Evolutionary conservation across 768 basidiomycete species (phyloP), one percentile per base, ranked within the genome.

Genomic region (Auriscalpium orientale): DNA sequence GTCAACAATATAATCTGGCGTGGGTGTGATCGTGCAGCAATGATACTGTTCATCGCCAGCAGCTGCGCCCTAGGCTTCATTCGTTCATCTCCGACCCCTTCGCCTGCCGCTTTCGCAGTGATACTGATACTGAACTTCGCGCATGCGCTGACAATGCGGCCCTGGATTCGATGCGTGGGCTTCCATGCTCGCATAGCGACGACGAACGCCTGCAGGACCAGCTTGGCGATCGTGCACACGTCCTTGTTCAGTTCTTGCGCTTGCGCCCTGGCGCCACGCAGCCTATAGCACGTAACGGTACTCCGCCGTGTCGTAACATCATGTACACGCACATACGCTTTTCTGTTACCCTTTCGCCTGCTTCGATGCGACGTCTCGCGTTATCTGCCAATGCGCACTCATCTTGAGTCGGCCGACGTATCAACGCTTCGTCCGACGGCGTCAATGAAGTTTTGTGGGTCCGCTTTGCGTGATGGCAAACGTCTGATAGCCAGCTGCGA

Each of bases 301-400:
- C 28, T 28, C 28, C 28, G 28, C 28, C 28, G 4, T 28, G 28
- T 28, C 28, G 28, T 28, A 28, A 28, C 28, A 28, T 28, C 4
- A 28, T 28, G 28, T 28, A 28, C 28, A 28, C 28, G 28, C 28
- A 28, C 28, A 28, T 28, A 2, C 28, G 28, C 28, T 28, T 28
- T 28, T 8, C 40, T 43, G 8, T 15, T 43, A 8, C 40, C 40
- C 40, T 15, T 15, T 43, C 13, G 40, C 40, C 18, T 4, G 15
- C 18, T 8, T 13, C 40, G 40, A 18, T 47, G 34, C 46, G 55
- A 18, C 20, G 37, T 33, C 9, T 43, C 36, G 28, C 52, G 34
- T 45, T 57, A 58, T 58, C 53, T 15, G 10, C 49, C 34, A 46
- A 60, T 58, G 10, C 34, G 44, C 13, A 21, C 22, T 28, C 13